Evolutionary conservation across 2,329 filamentous ascomycete species (phyloP).

Genomic region (Microdochium nivale): DNA sequence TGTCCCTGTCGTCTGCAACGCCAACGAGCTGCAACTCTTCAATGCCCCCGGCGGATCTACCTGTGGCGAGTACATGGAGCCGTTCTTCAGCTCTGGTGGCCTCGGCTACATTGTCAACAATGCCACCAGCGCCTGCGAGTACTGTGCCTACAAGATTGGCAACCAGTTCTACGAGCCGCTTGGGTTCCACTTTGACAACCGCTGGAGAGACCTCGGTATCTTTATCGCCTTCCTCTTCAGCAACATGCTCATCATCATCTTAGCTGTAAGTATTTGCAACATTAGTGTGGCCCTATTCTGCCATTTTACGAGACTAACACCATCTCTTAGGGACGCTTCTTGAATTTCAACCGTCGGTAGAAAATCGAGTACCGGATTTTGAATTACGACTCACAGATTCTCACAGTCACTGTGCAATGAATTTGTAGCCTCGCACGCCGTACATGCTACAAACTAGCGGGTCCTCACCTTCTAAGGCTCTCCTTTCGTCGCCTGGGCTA

Average conservation of each 20-base stretch:
- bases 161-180: conserved; percentile 71
- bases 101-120: conserved; percentile 64
- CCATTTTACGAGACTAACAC: too few species aligned
- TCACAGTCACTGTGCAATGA: too few species aligned
- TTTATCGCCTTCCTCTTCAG: conserved; percentile 66
- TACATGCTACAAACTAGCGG: too few species aligned
- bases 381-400: too few species aligned
- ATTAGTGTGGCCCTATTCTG: too few species aligned
- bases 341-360: neutral
- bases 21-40: conserved; percentile 59
- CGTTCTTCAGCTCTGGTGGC: conserved; percentile 61
- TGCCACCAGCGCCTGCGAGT: conserved; percentile 59
- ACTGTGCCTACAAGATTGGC: conserved; percentile 73
- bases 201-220: conserved; percentile 81
- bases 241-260: conserved; percentile 57
- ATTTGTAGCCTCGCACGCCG: too few species aligned
- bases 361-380: too few species aligned
- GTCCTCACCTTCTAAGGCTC: too few species aligned
- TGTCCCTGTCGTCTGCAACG: conserved; percentile 50
- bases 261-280: conserved; percentile 41
- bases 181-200: conserved; percentile 54
- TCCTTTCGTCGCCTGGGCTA: too few species aligned
- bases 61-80: conserved; percentile 67
- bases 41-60: conserved; percentile 53
- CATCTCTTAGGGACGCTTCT: neutral